These are phyloP conservation scores for Cordyceps pruinosa DNA, from an alignment of 2,329 filamentous ascomycete species.

Conservation along the genomic window DNA sequence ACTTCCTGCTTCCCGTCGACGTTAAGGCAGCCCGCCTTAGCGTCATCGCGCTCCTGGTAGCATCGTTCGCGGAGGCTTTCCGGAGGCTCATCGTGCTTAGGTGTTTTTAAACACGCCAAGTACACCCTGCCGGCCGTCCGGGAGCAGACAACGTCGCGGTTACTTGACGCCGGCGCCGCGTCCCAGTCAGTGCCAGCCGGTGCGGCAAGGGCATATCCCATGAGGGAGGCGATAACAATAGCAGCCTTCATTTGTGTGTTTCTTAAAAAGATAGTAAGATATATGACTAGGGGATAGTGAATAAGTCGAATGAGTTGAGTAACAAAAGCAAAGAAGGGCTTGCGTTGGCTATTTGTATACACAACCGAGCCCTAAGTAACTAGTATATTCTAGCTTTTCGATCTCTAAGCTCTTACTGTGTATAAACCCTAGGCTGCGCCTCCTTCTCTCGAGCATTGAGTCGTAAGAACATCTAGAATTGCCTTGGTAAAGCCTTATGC, in stretches of 20 bases:
- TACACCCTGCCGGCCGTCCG: neutral
- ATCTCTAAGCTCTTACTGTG: neutral
- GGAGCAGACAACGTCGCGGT: neutral
- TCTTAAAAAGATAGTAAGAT: neutral
- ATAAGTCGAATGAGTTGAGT: neutral
- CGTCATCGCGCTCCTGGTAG: neutral
- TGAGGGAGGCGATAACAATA: neutral
- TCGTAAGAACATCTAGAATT: neutral
- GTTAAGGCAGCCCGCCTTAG: neutral
- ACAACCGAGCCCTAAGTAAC: neutral
- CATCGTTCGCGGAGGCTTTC: neutral
- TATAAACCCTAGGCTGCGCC: neutral
- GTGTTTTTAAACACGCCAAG: neutral
- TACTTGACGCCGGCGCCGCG: too few species aligned
- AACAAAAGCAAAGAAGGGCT: neutral
- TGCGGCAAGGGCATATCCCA: neutral
- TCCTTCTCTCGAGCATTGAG: neutral
- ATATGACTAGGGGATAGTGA: neutral
- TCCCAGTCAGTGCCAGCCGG: neutral
- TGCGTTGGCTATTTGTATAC: neutral
- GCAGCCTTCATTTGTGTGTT: neutral
- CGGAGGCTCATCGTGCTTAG: neutral
- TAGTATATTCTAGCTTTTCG: neutral
- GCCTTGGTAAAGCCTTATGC: neutral
- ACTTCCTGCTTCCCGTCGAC: neutral